Evolutionary conservation across 306 rosid species (phyloP).

Genomic region (Begonia masoniana): DNA sequence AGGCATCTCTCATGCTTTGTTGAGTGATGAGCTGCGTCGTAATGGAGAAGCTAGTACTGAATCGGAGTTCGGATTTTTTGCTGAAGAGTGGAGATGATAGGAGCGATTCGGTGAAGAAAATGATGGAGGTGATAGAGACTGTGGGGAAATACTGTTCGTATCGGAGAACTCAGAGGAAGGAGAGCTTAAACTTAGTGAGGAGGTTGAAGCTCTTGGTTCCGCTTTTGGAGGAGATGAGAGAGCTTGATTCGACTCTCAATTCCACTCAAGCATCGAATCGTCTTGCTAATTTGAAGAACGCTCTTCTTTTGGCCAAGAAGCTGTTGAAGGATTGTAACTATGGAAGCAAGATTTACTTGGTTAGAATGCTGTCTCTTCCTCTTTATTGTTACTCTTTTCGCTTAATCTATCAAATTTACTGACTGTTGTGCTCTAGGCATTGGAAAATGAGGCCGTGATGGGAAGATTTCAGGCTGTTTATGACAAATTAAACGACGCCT

Average conservation of each 20-base stretch:
- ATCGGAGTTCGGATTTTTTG: slow-evolving; percentile 4
- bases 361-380: slow-evolving; percentile 8
- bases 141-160: slow-evolving; percentile 33
- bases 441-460: slow-evolving; percentile 64
- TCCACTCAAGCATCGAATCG: slow-evolving; percentile 18
- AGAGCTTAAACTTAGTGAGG: slow-evolving; percentile 50
- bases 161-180: slow-evolving; percentile 37
- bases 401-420: too few relatives aligned
- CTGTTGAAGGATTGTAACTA: slow-evolving; percentile 44
- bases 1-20: neutral
- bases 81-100: slow-evolving; percentile 3
- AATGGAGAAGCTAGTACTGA: neutral
- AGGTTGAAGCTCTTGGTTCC: slow-evolving; percentile 62
- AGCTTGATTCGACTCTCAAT: slow-evolving; percentile 15
- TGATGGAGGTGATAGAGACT: slow-evolving; percentile 37
- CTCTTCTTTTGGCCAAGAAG: slow-evolving; percentile 41
- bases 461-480: slow-evolving; percentile 42
- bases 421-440: slow-evolving; percentile 21
- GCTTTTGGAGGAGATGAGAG: slow-evolving; percentile 59
- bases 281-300: slow-evolving; percentile 24
- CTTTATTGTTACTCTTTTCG: neutral
- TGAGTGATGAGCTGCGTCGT: neutral
- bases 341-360: slow-evolving; percentile 76
- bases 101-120: slow-evolving; percentile 21
- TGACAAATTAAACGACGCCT: slow-evolving; percentile 43